Conservation (phyloP, 2,329 filamentous ascomycete genomes). For the Alternaria consortialis region DNA sequence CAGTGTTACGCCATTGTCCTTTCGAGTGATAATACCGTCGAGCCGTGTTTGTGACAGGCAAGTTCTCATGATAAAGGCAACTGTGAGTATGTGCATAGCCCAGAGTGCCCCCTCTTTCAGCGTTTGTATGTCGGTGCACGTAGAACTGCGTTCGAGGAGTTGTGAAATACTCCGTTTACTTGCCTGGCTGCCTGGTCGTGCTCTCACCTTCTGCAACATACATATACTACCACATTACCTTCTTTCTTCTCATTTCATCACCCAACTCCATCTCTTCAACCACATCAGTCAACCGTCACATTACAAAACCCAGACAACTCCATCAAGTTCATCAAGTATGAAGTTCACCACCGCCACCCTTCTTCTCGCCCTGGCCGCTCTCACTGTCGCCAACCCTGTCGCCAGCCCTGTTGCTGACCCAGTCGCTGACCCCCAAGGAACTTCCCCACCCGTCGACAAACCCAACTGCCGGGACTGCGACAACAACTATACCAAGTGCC, state of each 20-base stretch:
- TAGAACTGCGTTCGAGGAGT: too few relatives aligned
- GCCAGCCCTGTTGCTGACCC: background rate
- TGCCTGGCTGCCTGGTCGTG: background rate
- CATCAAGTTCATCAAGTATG: background rate
- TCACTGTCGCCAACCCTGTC: background rate
- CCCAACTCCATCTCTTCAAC: background rate
- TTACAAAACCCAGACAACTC: background rate
- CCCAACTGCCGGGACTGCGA: conserved; percentile 2
- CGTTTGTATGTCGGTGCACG: background rate
- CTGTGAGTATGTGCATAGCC: background rate
- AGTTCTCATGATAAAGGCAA: background rate
- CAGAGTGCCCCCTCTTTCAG: background rate
- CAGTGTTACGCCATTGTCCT: background rate
- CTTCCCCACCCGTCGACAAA: background rate
- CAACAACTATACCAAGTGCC: background rate
- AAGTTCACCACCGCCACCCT: background rate
- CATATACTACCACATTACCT: background rate
- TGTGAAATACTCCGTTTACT: too few relatives aligned
- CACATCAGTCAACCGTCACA: background rate
- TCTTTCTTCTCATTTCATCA: background rate
- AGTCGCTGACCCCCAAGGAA: background rate
- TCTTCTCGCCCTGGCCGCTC: background rate
- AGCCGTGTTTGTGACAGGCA: too few relatives aligned
- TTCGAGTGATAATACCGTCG: too few relatives aligned
- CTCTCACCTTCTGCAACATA: background rate